Base-by-base conservation (phyloP, 2,329 filamentous ascomycete species). In the Peltaster fructicola region DNA sequence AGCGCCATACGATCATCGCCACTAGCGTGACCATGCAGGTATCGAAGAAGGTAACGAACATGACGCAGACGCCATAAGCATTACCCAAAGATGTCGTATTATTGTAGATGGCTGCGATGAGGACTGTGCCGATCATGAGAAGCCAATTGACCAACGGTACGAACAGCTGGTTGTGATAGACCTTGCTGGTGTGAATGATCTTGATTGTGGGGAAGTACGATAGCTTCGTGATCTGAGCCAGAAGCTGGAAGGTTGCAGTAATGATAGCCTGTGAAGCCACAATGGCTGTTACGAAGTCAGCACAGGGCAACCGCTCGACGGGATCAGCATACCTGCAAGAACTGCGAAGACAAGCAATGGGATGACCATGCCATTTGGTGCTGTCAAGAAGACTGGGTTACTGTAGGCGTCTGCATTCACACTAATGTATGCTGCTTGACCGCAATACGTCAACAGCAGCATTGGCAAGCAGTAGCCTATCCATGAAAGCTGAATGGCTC, bases 211-310 rank as follows among this genome's bases (percentile, higher is more conserved):
- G 78, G 33, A 79, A 80, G 45, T 82, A 84, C 0, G 59, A 65
- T 4, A 69, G 50, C 30, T 70, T 74, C 70, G 81, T 80, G 32
- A 80, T 63, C 48, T 80, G 74, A 1, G 65, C 61, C n/a, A 77
- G 51, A 2, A 68, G 52, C 50, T 63, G 35, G 34, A 82, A 82
- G 0, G 71, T 69, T 6, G 67, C 70, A 0, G 77, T 82, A 24
- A 82, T 80, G 52, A 82, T 73, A 7, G 77, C 77, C 36, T 84
- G 77, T 4, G 70, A 77, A 1, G 77, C 77, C 7, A 84, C 75
- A 36, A 82, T 68, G 14, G 74, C 73, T n/a, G n/a, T n/a, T n/a
- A n/a, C n/a, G n/a, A n/a, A n/a, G n/a, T n/a, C n/a, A n/a, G 4
- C 73, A 73, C 4, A 35, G 30, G 16, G 33, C 17, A 19, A 8